These are phyloP conservation scores for Leucaena leucocephala DNA, from an alignment of 306 rosid species.

Conservation along the genomic window DNA sequence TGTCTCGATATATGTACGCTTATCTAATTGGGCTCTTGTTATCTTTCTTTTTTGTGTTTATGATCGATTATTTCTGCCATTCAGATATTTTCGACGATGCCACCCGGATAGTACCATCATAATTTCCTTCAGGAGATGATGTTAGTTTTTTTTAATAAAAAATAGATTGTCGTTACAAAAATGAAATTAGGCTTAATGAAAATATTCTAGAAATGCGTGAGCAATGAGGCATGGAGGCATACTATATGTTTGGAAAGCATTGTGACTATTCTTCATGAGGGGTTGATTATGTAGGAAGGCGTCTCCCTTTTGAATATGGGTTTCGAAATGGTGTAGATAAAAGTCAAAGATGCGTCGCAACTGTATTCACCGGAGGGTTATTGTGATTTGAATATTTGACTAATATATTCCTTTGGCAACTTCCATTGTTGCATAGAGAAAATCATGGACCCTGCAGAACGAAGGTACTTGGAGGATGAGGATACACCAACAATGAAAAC, in stretches of 20 bases:
- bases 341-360: constrained; percentile 6
- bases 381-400: constrained; percentile 18
- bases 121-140: constrained; percentile 5
- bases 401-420: constrained; percentile 11
- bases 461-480: constrained; percentile 92
- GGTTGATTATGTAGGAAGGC: constrained; percentile 17
- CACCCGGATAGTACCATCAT: not conserved
- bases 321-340: constrained; percentile 23
- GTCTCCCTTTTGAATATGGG: constrained; percentile 6
- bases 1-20: not conserved
- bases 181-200: not conserved
- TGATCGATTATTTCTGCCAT: not conserved
- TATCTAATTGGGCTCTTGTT: not conserved
- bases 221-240: constrained; percentile 1
- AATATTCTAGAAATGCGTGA: not conserved
- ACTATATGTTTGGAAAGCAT: not conserved
- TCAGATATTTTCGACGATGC: not conserved
- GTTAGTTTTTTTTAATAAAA: not conserved
- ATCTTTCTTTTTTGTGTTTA: not conserved
- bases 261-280: constrained; percentile 1
- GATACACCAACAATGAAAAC: constrained; percentile 72
- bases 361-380: not conserved
- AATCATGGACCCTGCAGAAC: constrained; percentile 74
- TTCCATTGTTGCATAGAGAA: constrained; percentile 33
- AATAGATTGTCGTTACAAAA: not conserved